These are phyloP conservation scores for Talaromyces albobiverticillius DNA, from an alignment of 2,329 filamentous ascomycete genomes.

Conservation along the genomic window DNA sequence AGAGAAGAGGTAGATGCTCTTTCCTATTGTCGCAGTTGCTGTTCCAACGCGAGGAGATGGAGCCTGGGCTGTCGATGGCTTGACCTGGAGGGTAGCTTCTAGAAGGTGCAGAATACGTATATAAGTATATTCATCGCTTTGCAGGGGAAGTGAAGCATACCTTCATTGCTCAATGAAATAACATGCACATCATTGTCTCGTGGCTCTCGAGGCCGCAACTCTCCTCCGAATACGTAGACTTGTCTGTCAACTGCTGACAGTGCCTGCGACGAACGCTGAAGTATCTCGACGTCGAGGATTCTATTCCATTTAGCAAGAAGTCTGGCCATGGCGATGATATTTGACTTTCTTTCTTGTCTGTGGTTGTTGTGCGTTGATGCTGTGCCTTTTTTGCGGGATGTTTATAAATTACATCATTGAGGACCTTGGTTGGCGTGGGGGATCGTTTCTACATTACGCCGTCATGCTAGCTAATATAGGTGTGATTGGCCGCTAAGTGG, in stretches of 20 bases:
- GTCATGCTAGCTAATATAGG: background rate
- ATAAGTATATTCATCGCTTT: background rate
- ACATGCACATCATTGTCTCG: slow-evolving; percentile 71
- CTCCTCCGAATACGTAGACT: slow-evolving; percentile 76
- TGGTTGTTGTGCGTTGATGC: background rate
- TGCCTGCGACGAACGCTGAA: slow-evolving; percentile 67
- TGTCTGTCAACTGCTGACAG: slow-evolving; percentile 58
- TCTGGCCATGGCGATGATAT: background rate
- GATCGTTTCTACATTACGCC: background rate
- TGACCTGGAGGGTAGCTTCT: slow-evolving; percentile 11
- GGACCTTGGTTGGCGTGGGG: background rate
- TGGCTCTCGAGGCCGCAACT: slow-evolving; percentile 63
- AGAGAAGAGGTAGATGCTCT: slow-evolving; percentile 76
- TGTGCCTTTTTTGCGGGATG: background rate
- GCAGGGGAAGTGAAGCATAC: background rate
- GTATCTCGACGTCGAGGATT: slow-evolving; percentile 20
- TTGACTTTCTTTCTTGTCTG: too few relatives aligned
- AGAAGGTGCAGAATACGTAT: background rate
- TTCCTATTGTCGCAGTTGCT: slow-evolving; percentile 65
- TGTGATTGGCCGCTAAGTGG: background rate
- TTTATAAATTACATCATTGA: too few relatives aligned
- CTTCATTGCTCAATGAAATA: slow-evolving; percentile 47
- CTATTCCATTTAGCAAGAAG: slow-evolving; percentile 21
- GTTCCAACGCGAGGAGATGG: slow-evolving; percentile 68
- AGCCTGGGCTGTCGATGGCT: slow-evolving; percentile 29